These are phyloP conservation scores for Rhododendron molle DNA, from an alignment of 148 eudicot genomes.

Conservation along the genomic window DNA sequence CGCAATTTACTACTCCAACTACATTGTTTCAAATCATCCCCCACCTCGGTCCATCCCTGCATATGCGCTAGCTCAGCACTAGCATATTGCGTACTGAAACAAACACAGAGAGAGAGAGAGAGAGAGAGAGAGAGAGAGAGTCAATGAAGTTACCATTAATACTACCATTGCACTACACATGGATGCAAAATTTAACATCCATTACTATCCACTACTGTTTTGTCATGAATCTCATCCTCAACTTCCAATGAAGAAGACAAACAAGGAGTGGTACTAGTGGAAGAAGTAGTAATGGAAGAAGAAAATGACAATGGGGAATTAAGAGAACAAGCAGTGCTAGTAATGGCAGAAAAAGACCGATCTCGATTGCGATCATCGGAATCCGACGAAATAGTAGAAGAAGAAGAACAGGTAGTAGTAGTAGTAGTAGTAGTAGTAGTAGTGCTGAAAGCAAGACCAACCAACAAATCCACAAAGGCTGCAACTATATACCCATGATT, in stretches of 20 bases:
- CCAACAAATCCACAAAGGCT: conserved; percentile 79
- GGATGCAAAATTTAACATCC: not conserved
- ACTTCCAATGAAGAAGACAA: conserved; percentile 47
- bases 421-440: not conserved
- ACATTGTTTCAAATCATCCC: too few relatives aligned
- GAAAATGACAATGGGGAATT: conserved; percentile 39
- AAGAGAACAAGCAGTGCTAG: conserved; percentile 11
- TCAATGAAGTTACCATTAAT: not conserved
- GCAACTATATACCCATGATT: conserved; percentile 70
- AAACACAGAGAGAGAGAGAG: not conserved
- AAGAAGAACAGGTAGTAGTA: not conserved
- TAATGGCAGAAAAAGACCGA: conserved; percentile 6
- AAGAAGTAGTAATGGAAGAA: conserved; percentile 15
- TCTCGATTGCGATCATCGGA: not conserved
- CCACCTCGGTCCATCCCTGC: too few relatives aligned
- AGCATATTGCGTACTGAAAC: too few relatives aligned
- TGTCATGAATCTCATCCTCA: conserved; percentile 30
- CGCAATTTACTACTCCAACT: not conserved
- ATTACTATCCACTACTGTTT: not conserved
- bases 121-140: not conserved
- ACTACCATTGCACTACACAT: not conserved
- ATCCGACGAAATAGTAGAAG: conserved; percentile 5
- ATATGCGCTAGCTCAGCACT: too few relatives aligned
- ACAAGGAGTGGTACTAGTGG: conserved; percentile 27
- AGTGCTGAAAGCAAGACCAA: conserved; percentile 22